phyloP scores from a whole-genome alignment of 2,329 filamentous ascomycete species.

The Pseudohalonectria lignicola region DNA sequence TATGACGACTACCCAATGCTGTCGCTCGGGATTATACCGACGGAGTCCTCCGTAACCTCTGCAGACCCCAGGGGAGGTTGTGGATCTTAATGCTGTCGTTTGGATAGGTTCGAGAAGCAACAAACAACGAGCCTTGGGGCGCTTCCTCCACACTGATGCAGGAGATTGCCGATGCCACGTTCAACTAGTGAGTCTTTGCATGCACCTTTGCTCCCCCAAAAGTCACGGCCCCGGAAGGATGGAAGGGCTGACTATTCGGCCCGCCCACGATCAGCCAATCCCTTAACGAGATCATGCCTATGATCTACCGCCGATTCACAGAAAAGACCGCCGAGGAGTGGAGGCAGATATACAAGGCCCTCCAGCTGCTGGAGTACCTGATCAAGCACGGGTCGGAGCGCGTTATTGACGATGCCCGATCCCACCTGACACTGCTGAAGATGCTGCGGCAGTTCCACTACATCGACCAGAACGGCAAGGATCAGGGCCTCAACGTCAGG shows the following conservation, averaged over 20 bases:
- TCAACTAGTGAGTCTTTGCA: conserved; percentile 89
- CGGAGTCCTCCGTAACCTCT: no score
- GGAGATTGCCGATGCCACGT: conserved; percentile 95
- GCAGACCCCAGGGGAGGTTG: no score
- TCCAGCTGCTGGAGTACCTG: conserved; percentile 88
- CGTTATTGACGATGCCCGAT: conserved; percentile 92
- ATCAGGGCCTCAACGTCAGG: conserved; percentile 94
- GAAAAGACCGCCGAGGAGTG: conserved; percentile 98
- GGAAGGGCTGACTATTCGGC: no score
- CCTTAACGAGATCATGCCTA: conserved; percentile 98
- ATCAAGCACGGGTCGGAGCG: conserved; percentile 97
- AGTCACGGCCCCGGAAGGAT: no score
- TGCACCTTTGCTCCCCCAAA: no score
- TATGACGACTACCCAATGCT: no score
- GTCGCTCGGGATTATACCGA: no score
- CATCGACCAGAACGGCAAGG: conserved; percentile 93
- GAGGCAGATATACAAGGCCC: conserved; percentile 97
- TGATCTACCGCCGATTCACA: conserved; percentile 99
- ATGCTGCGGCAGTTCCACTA: conserved; percentile 98
- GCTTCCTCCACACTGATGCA: conserved; percentile 79
- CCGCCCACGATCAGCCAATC: conserved; percentile 70
- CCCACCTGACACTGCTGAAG: conserved; percentile 88
- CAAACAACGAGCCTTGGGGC: conserved; percentile 98
- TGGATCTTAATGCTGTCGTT: no score
- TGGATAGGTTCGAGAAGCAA: conserved; percentile 80